phyloP scores from a whole-genome alignment of 805 yeast genomes.

The Suhomyces sp. region DNA sequence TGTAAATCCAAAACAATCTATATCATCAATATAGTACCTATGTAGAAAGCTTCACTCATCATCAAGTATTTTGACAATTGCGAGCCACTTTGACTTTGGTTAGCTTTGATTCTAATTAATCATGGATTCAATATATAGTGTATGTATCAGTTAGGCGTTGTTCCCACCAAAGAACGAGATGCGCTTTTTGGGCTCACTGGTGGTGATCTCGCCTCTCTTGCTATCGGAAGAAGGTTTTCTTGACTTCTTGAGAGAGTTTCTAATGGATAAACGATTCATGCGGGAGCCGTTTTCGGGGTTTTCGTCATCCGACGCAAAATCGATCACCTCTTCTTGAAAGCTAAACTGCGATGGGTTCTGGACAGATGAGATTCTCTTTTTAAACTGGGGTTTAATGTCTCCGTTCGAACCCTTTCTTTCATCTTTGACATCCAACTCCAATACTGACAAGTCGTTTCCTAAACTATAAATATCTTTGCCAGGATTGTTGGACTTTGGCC shows the following conservation, averaged over 20 bases:
- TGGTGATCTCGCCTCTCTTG: constrained; percentile 18
- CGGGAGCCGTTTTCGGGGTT: constrained; percentile 32
- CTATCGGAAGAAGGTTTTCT: constrained; percentile 19
- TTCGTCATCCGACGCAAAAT: constrained; percentile 47
- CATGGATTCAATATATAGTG: neutral
- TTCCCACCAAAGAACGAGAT: constrained; percentile 22
- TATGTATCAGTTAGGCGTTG: neutral
- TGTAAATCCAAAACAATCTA: no score
- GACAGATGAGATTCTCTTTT: constrained; percentile 29
- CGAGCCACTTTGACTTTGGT: no score
- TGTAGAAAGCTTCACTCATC: no score
- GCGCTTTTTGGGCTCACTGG: constrained; percentile 18
- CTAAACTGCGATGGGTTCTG: constrained; percentile 28
- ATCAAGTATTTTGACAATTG: no score
- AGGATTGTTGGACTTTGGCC: constrained; percentile 8
- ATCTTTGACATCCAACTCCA: constrained; percentile 27
- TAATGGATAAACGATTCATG: constrained; percentile 40
- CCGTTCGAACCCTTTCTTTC: constrained; percentile 2
- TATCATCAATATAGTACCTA: no score
- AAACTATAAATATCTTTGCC: constrained; percentile 8
- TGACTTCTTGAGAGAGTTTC: constrained; percentile 34
- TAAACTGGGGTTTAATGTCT: constrained; percentile 22
- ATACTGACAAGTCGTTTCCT: constrained; percentile 18
- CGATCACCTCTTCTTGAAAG: constrained; percentile 44
- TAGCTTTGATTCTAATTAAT: no score